Evolutionary conservation across 1,284 basidiomycete species (phyloP).

Genomic region (Ceratobasidium sp.): DNA sequence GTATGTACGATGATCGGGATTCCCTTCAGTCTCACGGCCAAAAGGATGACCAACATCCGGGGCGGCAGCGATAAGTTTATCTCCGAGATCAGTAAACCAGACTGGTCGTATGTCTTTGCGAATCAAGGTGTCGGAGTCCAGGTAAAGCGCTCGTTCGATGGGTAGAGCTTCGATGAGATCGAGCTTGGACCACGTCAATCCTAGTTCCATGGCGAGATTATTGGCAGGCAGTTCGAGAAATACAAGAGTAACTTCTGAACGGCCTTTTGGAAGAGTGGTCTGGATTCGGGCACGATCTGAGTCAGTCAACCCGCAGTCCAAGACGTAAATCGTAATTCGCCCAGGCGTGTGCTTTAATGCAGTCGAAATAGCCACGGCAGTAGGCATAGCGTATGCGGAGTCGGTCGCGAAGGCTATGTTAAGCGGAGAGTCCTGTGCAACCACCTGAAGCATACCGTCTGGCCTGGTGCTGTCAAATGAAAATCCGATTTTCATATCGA

Average conservation of each 20-base stretch:
- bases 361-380: conserved; percentile 66
- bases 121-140: conserved; percentile 69
- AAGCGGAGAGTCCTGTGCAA: conserved; percentile 62
- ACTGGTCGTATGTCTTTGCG: conserved; percentile 61
- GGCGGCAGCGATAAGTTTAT: conserved; percentile 62
- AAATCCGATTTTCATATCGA: conserved; percentile 70
- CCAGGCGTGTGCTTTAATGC: conserved; percentile 59
- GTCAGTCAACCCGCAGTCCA: conserved; percentile 63
- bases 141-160: conserved; percentile 66
- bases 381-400: conserved; percentile 65
- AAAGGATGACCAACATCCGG: conserved; percentile 68
- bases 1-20: conserved; percentile 57
- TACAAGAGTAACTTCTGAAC: conserved; percentile 58
- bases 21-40: conserved; percentile 59
- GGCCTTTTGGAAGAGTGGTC: conserved; percentile 54
- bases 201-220: conserved; percentile 56
- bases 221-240: conserved; percentile 61
- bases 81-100: conserved; percentile 65
- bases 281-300: conserved; percentile 60
- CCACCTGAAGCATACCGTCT: conserved; percentile 46
- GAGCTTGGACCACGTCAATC: conserved; percentile 67
- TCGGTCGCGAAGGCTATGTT: conserved; percentile 66
- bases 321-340: conserved; percentile 66
- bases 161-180: conserved; percentile 65
- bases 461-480: conserved; percentile 55